These are phyloP conservation scores for Pascua sp. DNA, from an alignment of 1,284 basidiomycete species.

Conservation along the genomic window DNA sequence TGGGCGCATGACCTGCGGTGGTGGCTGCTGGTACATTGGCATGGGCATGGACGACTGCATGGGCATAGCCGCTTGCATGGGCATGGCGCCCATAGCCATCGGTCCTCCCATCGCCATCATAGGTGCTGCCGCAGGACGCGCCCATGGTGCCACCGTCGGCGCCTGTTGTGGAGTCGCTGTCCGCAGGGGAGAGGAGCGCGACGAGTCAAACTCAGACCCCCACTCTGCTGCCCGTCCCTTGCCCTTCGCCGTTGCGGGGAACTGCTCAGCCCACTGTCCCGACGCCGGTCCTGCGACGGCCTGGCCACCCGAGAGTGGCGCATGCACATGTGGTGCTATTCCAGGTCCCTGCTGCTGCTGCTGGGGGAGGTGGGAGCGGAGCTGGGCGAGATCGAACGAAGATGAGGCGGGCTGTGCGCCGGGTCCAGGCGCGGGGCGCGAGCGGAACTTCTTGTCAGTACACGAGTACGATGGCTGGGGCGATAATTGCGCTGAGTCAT, in stretches of 20 bases:
- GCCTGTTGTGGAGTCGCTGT: not conserved
- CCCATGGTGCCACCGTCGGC: constrained; percentile 16
- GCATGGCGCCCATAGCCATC: not conserved
- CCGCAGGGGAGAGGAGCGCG: constrained; percentile 2
- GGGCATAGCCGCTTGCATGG: no score
- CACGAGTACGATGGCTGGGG: not conserved
- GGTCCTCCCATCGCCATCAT: not conserved
- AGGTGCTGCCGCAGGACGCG: constrained; percentile 7
- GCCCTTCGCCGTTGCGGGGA: constrained; percentile 13
- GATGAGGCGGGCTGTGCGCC: constrained; percentile 2
- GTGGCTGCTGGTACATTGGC: constrained; percentile 6
- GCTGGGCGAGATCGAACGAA: constrained; percentile 40
- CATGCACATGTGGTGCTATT: not conserved
- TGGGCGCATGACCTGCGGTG: constrained; percentile 6
- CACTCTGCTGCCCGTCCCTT: constrained; percentile 18
- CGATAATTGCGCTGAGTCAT: not conserved
- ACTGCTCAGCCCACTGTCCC: constrained; percentile 23
- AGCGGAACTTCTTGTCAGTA: constrained; percentile 11
- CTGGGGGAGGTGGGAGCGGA: constrained; percentile 34
- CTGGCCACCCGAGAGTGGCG: not conserved
- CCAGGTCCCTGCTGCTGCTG: constrained; percentile 1
- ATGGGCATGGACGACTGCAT: constrained; percentile 1
- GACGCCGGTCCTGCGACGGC: not conserved
- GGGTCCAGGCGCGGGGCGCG: constrained; percentile 5
- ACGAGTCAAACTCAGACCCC: constrained; percentile 21